A percentile compares a stretch with the other conserved stretches of the same genome.
Evolutionary conservation across 805 yeast species (phyloP).

Genomic region (Kodamaea hsintzibuensis): DNA sequence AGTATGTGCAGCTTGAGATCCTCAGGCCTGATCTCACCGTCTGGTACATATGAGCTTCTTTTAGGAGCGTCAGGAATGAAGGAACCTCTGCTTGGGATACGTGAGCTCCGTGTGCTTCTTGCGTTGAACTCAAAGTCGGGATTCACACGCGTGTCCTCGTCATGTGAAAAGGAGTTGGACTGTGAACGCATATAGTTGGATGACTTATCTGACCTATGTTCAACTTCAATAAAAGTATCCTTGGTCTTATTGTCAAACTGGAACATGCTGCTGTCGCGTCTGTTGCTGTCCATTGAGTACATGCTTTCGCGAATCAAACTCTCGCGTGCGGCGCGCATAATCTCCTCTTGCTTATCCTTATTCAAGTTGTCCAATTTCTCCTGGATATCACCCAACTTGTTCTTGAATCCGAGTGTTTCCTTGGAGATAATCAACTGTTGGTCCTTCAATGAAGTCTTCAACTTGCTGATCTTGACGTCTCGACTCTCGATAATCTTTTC

Average conservation of each 20-base stretch:
- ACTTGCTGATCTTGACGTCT: conserved; percentile 53
- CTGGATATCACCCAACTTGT: conserved; percentile 35
- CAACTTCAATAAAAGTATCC: conserved; percentile 14
- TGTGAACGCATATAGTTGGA: neutral
- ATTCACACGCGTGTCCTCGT: conserved; percentile 7
- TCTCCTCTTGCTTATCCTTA: conserved; percentile 15
- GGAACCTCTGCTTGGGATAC: neutral
- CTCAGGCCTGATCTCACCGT: neutral
- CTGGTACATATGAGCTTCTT: neutral
- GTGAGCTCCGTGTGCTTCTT: neutral
- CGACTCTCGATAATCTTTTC: conserved; percentile 59
- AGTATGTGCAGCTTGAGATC: neutral
- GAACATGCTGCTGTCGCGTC: conserved; percentile 16
- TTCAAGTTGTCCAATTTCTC: conserved; percentile 16
- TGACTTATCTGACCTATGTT: conserved; percentile 4
- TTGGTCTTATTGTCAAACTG: conserved; percentile 15
- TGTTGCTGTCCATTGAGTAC: conserved; percentile 15
- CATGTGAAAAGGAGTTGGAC: conserved; percentile 4
- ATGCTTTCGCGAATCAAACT: conserved; percentile 17
- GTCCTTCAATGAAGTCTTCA: conserved; percentile 51
- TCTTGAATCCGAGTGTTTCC: conserved; percentile 53
- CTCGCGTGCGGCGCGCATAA: conserved; percentile 14
- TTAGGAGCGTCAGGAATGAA: neutral
- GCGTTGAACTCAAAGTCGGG: conserved; percentile 1
- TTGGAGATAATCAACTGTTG: conserved; percentile 49